Base-by-base conservation (phyloP, 345 rosid species). In the Raphanus raphanistrum region DNA sequence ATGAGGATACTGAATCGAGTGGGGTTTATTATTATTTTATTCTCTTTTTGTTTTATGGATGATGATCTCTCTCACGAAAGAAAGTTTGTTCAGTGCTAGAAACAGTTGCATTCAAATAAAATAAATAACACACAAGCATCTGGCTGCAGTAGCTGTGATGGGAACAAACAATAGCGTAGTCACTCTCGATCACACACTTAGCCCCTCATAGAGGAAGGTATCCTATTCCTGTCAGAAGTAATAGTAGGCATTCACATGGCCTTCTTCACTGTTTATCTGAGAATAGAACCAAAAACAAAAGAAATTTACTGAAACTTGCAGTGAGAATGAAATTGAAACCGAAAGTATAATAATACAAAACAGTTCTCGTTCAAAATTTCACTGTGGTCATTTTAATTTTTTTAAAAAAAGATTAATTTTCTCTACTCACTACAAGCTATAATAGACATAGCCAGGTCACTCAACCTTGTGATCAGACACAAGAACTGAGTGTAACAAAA, bases 361-460 rank as follows among this genome's bases (percentile, higher is more conserved):
- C 15, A 41, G 48, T 41, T 41, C 4, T 8, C 48, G 2, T 41
- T 41, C 48, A 43, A 43, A 43, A 43, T 15, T 43, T 11, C 52
- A 43, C 52, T 43, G 52, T 12, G 52, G 12, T 11, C 52, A 43
- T 43, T 43, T 11, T 43, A 0, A n/a, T n/a, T n/a, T n/a, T n/a
- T n/a, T n/a, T n/a, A n/a, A n/a, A 43, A 43, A 21, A 21, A 21
- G 5, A 45, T 6, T 28, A 3, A 28, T 21, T 21, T 21, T 41
- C 48, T 9, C 48, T 41, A 41, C 13, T 32, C 36, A 32, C 36
- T 32, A 32, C 36, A 0, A 8, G 6, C 36, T 32, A 32, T 8
- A 32, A 32, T 32, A 32, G 36, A 32, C 36, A 32, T 29, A 27
- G 66, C 72, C 63, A 77, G 61, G 76, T 55, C 76, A 71, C 63